These are phyloP conservation scores for Talaromyces albobiverticillius DNA, from an alignment of 2,329 filamentous ascomycete genomes.

Conservation along the genomic window DNA sequence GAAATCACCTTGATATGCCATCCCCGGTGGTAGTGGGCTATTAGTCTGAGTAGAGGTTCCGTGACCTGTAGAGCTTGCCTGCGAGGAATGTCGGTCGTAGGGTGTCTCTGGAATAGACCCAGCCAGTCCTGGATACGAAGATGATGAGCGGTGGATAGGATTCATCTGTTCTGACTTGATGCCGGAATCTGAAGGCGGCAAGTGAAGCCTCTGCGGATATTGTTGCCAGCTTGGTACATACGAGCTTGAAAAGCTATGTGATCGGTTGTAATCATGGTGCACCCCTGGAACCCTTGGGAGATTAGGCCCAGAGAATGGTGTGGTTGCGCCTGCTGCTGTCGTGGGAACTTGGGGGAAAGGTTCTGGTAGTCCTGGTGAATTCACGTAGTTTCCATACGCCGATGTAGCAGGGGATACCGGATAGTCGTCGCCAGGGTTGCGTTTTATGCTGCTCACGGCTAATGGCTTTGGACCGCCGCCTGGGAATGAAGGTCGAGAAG, in stretches of 20 bases:
- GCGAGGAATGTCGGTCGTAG: constrained; percentile 22
- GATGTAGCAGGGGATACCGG: constrained; percentile 37
- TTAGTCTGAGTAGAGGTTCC: constrained; percentile 5
- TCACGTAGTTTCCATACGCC: constrained; percentile 33
- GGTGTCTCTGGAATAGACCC: constrained; percentile 10
- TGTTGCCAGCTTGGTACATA: constrained; percentile 23
- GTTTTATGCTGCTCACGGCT: constrained; percentile 32
- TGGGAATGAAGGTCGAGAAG: constrained; percentile 37
- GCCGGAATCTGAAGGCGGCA: constrained; percentile 27
- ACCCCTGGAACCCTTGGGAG: constrained; percentile 9
- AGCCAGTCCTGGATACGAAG: constrained; percentile 6
- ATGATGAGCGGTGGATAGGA: constrained; percentile 5
- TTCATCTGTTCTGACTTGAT: constrained; percentile 22
- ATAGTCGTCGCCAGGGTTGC: constrained; percentile 36
- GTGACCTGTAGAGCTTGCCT: constrained; percentile 18
- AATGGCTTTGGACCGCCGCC: constrained; percentile 33
- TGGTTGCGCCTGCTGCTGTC: constrained; percentile 23
- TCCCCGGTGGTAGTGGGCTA: constrained; percentile 1
- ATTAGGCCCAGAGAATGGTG: constrained; percentile 27
- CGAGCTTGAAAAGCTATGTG: constrained; percentile 35
- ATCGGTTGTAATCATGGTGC: constrained; percentile 26
- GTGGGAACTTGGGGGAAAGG: constrained; percentile 24
- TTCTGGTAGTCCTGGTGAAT: constrained; percentile 28
- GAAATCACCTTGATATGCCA: constrained; percentile 13
- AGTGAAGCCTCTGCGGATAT: constrained; percentile 25